Base-by-base conservation (phyloP, 2,329 filamentous ascomycete genomes). In the Pseudogymnoascus verrucosus region DNA sequence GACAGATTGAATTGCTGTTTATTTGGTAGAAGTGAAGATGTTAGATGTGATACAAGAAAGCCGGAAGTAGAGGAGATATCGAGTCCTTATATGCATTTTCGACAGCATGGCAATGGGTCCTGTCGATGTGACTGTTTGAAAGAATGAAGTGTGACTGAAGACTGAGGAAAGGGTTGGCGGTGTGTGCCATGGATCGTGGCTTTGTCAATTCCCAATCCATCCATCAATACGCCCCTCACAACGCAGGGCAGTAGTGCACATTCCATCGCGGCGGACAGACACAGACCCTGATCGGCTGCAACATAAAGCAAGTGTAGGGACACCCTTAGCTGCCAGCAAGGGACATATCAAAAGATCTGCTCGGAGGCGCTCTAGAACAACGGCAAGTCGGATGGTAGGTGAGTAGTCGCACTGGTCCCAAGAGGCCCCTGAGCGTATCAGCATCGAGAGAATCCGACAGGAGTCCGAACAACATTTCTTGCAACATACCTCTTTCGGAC, bases 1-100 rank as follows among this genome's bases (percentile, higher is more conserved):
- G 66, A 67, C 62, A 65, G 62, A 51, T 66, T 34, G 28, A 62
- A 62, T 21, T 26, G 62, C 63, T 54, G 65, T 31, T 57, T 12
- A 8, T 14, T 60, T 11, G 39, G 19, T 37, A 47, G 60, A 28
- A 19, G 31, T 36, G 26, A 16, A 34, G 31, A 28, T 14, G 26
- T 11, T 23, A n/a, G 10, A 21, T 62, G 54, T 62, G 47, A 19
- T 47, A 31, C 14, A 31, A 42, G 23, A 16, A 8, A 21, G 39
- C 21, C 21, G 28, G 47, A 36, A 44, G 5, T 6, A 12, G 21
- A 16, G 12, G 40, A 19, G 51, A 34, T 62, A 36, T 64, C 23
- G 37, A 47, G 59, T n/a, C n/a, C 26, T 60, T 64, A 57, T 61
- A 62, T 44, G 23, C 31, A 44, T 19, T 31, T 51, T 51, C 62